Evolutionary conservation across 306 rosid genomes (phyloP).

Genomic region (Lotus japonicus): DNA sequence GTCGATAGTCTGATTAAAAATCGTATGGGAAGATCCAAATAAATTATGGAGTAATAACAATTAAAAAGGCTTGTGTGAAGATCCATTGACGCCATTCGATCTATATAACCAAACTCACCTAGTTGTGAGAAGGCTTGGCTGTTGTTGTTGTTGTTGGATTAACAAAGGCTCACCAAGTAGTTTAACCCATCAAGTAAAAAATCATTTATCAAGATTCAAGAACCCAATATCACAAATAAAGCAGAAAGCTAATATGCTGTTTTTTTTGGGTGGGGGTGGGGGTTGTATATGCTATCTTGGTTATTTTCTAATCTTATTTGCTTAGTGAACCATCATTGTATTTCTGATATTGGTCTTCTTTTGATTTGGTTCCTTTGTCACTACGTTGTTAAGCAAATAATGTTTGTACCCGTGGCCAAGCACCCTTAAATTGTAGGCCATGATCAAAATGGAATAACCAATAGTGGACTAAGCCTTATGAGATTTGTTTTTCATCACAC

Average conservation of each 20-base stretch:
- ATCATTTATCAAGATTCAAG: neutral
- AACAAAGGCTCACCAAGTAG: too few species aligned
- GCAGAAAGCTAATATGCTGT: neutral
- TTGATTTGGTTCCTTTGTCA: too few species aligned
- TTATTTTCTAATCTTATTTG: neutral
- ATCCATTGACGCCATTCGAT: neutral
- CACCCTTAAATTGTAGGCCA: too few species aligned
- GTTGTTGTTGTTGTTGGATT: neutral
- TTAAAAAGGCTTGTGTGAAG: too few species aligned
- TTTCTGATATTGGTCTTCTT: too few species aligned
- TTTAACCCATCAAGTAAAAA: too few species aligned
- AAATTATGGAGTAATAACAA: neutral
- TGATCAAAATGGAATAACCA: too few species aligned
- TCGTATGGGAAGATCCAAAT: neutral
- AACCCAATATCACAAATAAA: neutral
- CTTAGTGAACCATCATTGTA: neutral
- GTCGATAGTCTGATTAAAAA: neutral
- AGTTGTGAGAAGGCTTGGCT: neutral
- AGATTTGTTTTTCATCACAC: too few species aligned
- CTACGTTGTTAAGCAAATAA: too few species aligned
- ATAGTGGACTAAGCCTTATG: too few species aligned
- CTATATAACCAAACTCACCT: neutral
- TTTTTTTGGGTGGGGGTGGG: too few species aligned
- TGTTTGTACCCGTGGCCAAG: too few species aligned
- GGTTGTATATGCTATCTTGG: neutral